Evolutionary conservation across 192 early-diverging fungal genomes (phyloP), one percentile per base, ranked within the genome.

Genomic region (Coemansia asiatica): DNA sequence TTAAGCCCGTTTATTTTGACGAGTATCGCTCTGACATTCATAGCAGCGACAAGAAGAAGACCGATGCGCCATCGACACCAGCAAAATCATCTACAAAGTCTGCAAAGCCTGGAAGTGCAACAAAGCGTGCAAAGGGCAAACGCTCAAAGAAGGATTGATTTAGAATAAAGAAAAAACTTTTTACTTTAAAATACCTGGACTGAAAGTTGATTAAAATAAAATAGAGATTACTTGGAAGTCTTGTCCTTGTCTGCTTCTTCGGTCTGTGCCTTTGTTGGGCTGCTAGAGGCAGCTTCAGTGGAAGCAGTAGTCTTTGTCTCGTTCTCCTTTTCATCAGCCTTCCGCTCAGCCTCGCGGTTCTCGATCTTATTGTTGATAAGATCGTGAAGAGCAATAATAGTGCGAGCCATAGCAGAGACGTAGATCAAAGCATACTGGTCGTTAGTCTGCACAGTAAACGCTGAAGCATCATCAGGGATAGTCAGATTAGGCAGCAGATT

Each of bases 351-450:
- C 47, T 80, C 74, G 53, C 76, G 73, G 67, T 95, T 94, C 80
- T 92, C 90, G 48, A 96, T 89, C 86, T 99, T 99, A 84, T 99
- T 99, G 71, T 95, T 91, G 70, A 99, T 98, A 33, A 99, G 75
- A 66, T 95, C 94, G 68, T 99, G 97, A 60, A 99, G 82, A 0
- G 96, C 97, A 86, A 99, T 94, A 27, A 97, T 90, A 4, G 97
- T 87, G 19, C 97, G 88, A 60, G 97, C 93, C 78, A 98, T 81
- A 50, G 89, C 87, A 10, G 90, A 91, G 40, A 99, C 77, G 74
- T 99, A 99, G 56, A 98, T 94, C 31, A 98, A 87, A 47, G 98
- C 84, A 22, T 96, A 83, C 75, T 98, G 92, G 75, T 99, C 97
- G 75, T 99, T 99, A 12, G 95, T 96, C 67, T 94, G 93, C 47